A percentile compares a stretch with the other conserved stretches of the same genome.
Evolutionary conservation across 768 basidiomycete genomes (phyloP).

Genomic region (Clitopilus hobsonii): DNA sequence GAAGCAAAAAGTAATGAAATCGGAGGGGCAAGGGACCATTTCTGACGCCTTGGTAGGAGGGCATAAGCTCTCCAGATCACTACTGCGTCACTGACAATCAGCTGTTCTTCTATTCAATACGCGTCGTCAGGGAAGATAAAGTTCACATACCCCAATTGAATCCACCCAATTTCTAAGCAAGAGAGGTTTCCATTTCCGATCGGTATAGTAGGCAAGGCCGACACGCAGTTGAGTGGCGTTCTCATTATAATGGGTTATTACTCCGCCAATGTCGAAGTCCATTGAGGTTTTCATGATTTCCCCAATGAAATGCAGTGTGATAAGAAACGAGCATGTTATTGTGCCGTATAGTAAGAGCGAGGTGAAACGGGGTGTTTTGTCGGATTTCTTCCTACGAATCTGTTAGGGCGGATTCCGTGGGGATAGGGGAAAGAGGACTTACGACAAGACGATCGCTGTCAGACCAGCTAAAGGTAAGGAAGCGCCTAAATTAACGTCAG

Average conservation of each 20-base stretch:
- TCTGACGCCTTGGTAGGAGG: neutral
- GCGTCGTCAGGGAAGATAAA: neutral
- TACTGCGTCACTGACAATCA: neutral
- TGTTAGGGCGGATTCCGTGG: no score
- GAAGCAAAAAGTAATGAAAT: neutral
- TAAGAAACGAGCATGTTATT: neutral
- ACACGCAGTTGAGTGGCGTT: neutral
- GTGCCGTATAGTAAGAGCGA: neutral
- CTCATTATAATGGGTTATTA: neutral
- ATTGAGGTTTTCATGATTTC: neutral
- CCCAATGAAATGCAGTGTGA: neutral
- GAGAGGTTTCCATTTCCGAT: neutral
- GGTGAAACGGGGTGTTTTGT: neutral
- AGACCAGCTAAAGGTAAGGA: neutral
- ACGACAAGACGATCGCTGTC: neutral
- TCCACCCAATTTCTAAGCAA: neutral
- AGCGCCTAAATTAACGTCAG: neutral
- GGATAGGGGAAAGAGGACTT: neutral
- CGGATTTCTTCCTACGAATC: no score
- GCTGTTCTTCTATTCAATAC: neutral
- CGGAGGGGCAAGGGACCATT: neutral
- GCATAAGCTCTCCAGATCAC: neutral
- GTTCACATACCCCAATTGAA: neutral
- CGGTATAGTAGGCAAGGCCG: neutral
- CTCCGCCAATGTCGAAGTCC: neutral